Percentiles rank a stretch among this genome's conserved stretches.
Evolutionary conservation across 257 asterid species (phyloP).

Genomic region (Forsythia suspensa): DNA sequence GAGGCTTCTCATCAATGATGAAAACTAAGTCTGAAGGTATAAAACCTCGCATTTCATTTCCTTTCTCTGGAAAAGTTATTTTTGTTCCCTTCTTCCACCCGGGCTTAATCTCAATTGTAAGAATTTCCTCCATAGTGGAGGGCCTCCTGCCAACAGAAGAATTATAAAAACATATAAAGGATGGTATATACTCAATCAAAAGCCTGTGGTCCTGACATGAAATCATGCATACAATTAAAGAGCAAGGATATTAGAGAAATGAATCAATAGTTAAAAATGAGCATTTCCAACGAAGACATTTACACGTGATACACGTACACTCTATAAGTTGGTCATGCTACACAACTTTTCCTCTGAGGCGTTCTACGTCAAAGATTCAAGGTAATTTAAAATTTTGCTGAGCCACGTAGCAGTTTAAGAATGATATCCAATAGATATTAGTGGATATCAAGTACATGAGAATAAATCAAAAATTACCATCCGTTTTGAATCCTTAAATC

Average conservation of each 20-base stretch:
- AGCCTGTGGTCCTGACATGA: not conserved
- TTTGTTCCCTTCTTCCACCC: slow-evolving; percentile 99
- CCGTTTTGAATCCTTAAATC: not conserved
- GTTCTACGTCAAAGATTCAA: not conserved
- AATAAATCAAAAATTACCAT: not conserved
- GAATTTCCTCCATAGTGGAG: slow-evolving; percentile 62
- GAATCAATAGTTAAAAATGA: not conserved
- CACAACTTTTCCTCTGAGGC: not conserved
- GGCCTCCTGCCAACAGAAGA: slow-evolving; percentile 56
- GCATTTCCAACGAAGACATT: not conserved
- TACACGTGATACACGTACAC: not conserved
- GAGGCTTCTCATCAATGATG: slow-evolving; percentile 91
- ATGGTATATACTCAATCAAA: not conserved
- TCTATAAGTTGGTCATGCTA: not conserved
- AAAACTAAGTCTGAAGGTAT: slow-evolving; percentile 84
- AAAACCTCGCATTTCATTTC: slow-evolving; percentile 72
- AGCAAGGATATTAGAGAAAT: not conserved
- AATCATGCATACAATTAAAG: not conserved
- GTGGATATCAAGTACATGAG: not conserved
- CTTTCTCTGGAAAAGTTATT: slow-evolving; percentile 91
- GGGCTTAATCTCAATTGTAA: slow-evolving; percentile 77
- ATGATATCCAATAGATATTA: not conserved
- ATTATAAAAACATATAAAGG: not conserved
- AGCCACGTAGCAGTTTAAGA: not conserved
- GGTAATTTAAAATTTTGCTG: not conserved